These are phyloP conservation scores for Nothopassalora personata DNA, from an alignment of 2,329 filamentous ascomycete genomes.

Conservation along the genomic window DNA sequence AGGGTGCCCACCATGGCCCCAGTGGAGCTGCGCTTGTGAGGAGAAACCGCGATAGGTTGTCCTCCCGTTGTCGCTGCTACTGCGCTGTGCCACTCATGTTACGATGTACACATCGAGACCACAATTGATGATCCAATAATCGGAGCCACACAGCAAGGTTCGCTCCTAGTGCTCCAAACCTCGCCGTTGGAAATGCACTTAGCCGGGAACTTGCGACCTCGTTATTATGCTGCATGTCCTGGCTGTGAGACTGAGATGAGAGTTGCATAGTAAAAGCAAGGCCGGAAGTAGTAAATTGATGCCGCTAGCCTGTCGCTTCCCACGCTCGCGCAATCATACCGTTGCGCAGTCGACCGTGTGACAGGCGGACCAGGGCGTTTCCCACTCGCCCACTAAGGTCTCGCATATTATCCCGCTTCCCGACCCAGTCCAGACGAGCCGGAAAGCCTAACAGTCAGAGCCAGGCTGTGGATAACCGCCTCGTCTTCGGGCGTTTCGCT, in stretches of 20 bases:
- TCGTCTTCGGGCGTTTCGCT: neutral
- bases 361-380: neutral
- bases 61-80: neutral
- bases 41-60: constrained; percentile 1
- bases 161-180: neutral
- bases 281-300: neutral
- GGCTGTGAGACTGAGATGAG: neutral
- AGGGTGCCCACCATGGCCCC: neutral
- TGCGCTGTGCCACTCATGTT: too few species aligned
- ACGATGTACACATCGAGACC: constrained; percentile 2
- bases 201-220: neutral
- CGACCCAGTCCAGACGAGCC: neutral
- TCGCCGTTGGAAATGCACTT: neutral
- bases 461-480: neutral
- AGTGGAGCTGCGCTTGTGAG: neutral
- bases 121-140: neutral
- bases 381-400: neutral
- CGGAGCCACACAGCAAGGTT: constrained; percentile 2
- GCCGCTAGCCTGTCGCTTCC: neutral
- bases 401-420: neutral
- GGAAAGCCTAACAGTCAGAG: neutral
- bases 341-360: constrained; percentile 1
- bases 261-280: neutral
- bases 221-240: neutral
- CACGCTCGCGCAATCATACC: constrained; percentile 3